Percentiles rank a stretch among this genome's conserved stretches.
phyloP scores from a whole-genome alignment of 2,329 filamentous ascomycete genomes.

The Mollisiaceae sp. region DNA sequence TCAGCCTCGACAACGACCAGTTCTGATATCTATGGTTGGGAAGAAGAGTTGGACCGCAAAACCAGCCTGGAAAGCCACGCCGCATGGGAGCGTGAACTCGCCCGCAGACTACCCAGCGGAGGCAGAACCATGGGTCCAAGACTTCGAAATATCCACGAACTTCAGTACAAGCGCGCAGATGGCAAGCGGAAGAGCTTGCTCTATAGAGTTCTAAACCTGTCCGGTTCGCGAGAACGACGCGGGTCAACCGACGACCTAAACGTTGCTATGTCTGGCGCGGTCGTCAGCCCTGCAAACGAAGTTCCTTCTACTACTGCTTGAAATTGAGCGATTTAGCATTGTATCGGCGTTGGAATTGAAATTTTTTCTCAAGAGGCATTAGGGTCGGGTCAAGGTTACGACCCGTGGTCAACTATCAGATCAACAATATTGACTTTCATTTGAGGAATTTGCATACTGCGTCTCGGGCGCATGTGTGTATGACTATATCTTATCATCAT shows the following conservation, averaged over 20 bases:
- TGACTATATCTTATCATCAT: background rate
- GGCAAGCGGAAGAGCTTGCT: slow-evolving; percentile 38
- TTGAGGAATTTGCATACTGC: slow-evolving; percentile 2
- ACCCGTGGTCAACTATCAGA: too few species aligned
- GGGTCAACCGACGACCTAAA: slow-evolving; percentile 16
- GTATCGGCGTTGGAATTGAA: slow-evolving; percentile 19
- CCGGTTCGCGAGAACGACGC: slow-evolving; percentile 25
- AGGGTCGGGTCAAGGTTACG: background rate
- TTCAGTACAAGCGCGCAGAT: slow-evolving; percentile 27
- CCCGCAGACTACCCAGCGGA: slow-evolving; percentile 31
- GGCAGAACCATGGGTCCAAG: slow-evolving; percentile 32
- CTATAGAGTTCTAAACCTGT: slow-evolving; percentile 38
- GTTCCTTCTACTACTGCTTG: slow-evolving; percentile 21
- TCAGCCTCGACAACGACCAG: slow-evolving; percentile 41
- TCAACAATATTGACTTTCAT: background rate
- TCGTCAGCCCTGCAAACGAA: slow-evolving; percentile 16
- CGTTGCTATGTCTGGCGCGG: slow-evolving; percentile 13
- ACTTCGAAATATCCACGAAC: slow-evolving; percentile 18
- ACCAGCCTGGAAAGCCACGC: slow-evolving; percentile 32
- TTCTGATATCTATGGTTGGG: slow-evolving; percentile 59
- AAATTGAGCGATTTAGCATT: slow-evolving; percentile 27
- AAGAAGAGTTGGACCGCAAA: slow-evolving; percentile 52
- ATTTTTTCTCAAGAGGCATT: slow-evolving; percentile 9
- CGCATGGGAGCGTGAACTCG: slow-evolving; percentile 31
- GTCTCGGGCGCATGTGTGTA: background rate